Evolutionary conservation across 306 rosid species (phyloP).

Genomic region (Cucumis sativus): Cucumber_9930_V3 NC_026660.2:24265001-24265500

Average conservation of each 20-base stretch:
- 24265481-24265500: not conserved
- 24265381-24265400: not conserved
- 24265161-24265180: not conserved
- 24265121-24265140: not conserved
- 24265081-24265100: not conserved
- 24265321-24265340: not conserved
- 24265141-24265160: not conserved
- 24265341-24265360: not conserved
- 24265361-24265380: not conserved
- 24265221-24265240: not conserved
- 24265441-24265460: not conserved
- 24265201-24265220: not conserved
- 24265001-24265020: conserved; percentile 99
- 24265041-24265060: conserved; percentile 17
- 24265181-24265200: not conserved
- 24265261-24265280: not conserved
- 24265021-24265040: conserved; percentile 97
- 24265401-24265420: not conserved
- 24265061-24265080: not conserved
- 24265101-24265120: not conserved
- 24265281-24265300: not conserved
- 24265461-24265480: not conserved
- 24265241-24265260: not conserved
- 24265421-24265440: not conserved
- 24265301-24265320: not conserved